A percentile compares a stretch with the other conserved stretches of the same genome.
Evolutionary conservation across 2,329 filamentous ascomycete genomes (phyloP).

Genomic region (Talaromyces sp.): DNA sequence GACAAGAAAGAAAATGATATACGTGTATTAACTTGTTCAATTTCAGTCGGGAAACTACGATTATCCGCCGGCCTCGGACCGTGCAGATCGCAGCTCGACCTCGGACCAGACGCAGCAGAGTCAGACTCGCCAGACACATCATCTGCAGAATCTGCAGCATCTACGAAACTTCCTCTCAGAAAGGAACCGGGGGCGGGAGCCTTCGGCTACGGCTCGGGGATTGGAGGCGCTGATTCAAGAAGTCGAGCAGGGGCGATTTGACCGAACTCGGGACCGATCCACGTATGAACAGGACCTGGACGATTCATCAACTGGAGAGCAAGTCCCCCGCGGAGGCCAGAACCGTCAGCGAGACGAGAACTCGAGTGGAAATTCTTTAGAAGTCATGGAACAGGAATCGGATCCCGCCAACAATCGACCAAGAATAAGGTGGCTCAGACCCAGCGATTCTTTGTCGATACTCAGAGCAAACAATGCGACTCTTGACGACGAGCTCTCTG

Average conservation of each 20-base stretch:
- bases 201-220: constrained; percentile 24
- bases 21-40: constrained; percentile 16
- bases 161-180: constrained; percentile 36
- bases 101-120: constrained; percentile 19
- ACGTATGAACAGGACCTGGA: constrained; percentile 22
- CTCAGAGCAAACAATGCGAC: constrained; percentile 8
- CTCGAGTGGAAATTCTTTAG: neutral
- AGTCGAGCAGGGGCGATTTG: constrained; percentile 25
- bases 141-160: constrained; percentile 32
- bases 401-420: constrained; percentile 16
- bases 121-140: constrained; percentile 11
- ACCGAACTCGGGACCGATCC: constrained; percentile 19
- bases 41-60: constrained; percentile 40
- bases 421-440: constrained; percentile 19
- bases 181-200: constrained; percentile 21
- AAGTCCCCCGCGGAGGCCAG: constrained; percentile 11
- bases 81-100: constrained; percentile 19
- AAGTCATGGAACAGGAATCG: constrained; percentile 7
- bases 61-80: constrained; percentile 34
- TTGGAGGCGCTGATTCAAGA: constrained; percentile 37
- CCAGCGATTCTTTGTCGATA: constrained; percentile 19
- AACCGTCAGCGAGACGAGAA: constrained; percentile 14
- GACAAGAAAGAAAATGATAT: neutral
- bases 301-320: constrained; percentile 15
- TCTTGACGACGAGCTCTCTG: constrained; percentile 1